Conservation (phyloP, 768 basidiomycete species). For the Lactarius deliciosus region DNA sequence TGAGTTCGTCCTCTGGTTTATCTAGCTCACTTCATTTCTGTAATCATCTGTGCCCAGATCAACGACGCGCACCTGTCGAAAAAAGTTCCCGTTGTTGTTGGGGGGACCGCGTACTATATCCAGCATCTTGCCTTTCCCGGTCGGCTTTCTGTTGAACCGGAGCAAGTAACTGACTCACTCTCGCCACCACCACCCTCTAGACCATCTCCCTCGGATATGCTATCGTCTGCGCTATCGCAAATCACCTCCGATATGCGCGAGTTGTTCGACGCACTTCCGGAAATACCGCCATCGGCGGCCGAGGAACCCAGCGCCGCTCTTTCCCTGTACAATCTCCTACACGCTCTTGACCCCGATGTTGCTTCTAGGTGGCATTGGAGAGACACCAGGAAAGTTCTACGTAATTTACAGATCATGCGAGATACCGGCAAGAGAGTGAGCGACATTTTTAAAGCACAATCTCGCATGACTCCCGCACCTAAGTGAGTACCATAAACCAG, state of each 20-base stretch:
- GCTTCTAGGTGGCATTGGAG: constrained; percentile 94
- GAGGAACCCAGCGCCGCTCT: constrained; percentile 56
- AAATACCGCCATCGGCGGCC: constrained; percentile 55
- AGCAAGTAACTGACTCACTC: not conserved
- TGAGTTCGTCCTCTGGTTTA: constrained; percentile 41
- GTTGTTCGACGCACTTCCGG: constrained; percentile 59
- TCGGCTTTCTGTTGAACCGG: constrained; percentile 47
- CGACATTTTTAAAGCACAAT: constrained; percentile 66
- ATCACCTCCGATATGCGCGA: constrained; percentile 49
- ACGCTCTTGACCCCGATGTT: constrained; percentile 65
- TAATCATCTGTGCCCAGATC: constrained; percentile 50
- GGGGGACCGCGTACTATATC: constrained; percentile 97
- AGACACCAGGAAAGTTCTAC: constrained; percentile 86
- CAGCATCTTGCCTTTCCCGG: constrained; percentile 93
- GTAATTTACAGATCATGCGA: constrained; percentile 75
- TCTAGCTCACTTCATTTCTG: constrained; percentile 2
- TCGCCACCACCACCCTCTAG: constrained; percentile 18
- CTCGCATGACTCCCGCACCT: constrained; percentile 44
- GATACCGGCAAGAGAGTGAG: constrained; percentile 64
- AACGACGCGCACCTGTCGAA: constrained; percentile 62
- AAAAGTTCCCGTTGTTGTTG: constrained; percentile 85
- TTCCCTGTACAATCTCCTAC: constrained; percentile 64
- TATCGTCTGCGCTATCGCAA: constrained; percentile 43
- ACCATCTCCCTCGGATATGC: constrained; percentile 20
- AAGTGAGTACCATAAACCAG: constrained; percentile 42